Base-by-base conservation (phyloP, 306 rosid genomes). In the Cucurbita maxima region DNA sequence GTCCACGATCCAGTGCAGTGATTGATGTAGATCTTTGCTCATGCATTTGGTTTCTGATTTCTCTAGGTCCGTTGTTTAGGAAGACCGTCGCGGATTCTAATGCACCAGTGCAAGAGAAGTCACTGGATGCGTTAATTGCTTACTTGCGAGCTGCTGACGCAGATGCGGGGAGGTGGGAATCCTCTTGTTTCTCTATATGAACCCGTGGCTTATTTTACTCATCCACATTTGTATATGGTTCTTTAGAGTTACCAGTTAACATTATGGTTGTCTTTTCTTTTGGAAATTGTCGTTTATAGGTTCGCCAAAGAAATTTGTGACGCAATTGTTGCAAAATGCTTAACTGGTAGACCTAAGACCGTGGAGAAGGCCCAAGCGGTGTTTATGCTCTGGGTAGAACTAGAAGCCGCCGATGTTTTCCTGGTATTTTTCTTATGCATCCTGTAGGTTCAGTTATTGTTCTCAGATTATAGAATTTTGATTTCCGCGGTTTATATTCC, bases 21-120 rank as follows among this genome's bases (percentile, higher is more conserved):
- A 7, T 77, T 77, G 61, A 58, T 47, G 68, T 53, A 58, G 79
- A 82, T 77, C 69, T 64, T 37, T 72, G 30, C 77, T 76, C 48
- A 20, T 63, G 51, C 60, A 61, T 67, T 48, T n/a, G 12, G 41
- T 67, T 70, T 36, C 43, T 22, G 11, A 73, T 81, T 76, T 78
- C 75, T 36, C 25, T 37, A 95, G 99, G 97, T 76, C 89, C 82
- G 8, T 82, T 81, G 55, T 91, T 95, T 71, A 88, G 71, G 80
- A 95, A 95, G 92, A 84, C 99, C 2, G 87, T 95, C 82, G 86
- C 88, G 59, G 99, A 95, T 81, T 84, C 99, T 30, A 95, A 95
- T 84, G 94, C 97, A 58, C 99, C 99, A 0, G 99, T 91, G 75
- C 99, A 95, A 76, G 99, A 95, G 84, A 95, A 95, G 82, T 96